These are phyloP conservation scores for Xylariales sp. DNA, from an alignment of 2,329 filamentous ascomycete genomes.

Conservation along the genomic window DNA sequence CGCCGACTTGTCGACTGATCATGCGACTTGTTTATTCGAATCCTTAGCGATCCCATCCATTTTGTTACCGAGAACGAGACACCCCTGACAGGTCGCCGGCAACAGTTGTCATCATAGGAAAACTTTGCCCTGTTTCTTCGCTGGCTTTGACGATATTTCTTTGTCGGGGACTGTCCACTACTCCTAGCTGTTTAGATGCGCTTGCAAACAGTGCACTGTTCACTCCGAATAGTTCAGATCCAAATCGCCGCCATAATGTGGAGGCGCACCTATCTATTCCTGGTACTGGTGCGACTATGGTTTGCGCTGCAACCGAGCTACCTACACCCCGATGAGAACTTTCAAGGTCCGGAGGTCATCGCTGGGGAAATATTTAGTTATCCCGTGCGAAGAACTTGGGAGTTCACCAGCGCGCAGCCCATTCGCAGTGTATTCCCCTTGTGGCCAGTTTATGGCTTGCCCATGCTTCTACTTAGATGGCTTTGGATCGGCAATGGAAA, in stretches of 20 bases:
- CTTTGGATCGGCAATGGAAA: constrained; percentile 81
- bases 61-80: no score
- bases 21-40: no score
- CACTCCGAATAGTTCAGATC: constrained; percentile 15
- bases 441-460: constrained; percentile 92
- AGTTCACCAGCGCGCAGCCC: constrained; percentile 83
- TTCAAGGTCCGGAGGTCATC: constrained; percentile 95
- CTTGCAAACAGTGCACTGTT: neutral
- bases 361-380: constrained; percentile 92
- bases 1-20: no score
- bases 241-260: constrained; percentile 63
- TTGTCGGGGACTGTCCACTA: neutral
- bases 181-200: constrained; percentile 1
- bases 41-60: no score
- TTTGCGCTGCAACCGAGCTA: constrained; percentile 94
- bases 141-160: no score
- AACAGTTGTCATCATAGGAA: no score
- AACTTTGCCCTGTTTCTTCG: no score
- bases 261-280: constrained; percentile 81
- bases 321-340: constrained; percentile 97
- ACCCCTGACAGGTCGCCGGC: no score
- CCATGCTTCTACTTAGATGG: constrained; percentile 90
- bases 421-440: constrained; percentile 95
- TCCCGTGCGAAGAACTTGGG: constrained; percentile 87
- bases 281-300: constrained; percentile 85